phyloP scores from a whole-genome alignment of 768 basidiomycete genomes.

The Collybia mongolica region DNA sequence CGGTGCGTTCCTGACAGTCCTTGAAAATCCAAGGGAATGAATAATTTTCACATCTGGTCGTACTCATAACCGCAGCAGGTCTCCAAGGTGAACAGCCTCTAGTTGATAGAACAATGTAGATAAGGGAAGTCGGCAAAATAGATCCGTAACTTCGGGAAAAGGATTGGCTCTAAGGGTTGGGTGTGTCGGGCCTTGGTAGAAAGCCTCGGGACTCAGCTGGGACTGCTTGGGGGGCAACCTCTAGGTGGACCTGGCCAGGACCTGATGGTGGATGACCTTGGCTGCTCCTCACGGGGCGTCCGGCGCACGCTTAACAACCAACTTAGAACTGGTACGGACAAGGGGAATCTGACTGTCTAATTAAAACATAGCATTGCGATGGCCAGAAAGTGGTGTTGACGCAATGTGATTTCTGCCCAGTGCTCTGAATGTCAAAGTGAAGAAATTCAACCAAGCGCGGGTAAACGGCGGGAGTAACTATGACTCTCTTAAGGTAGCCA shows the following conservation, averaged over 20 bases:
- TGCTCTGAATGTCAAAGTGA: conserved; percentile 81
- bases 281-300: conserved; percentile 58
- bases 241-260: conserved; percentile 35
- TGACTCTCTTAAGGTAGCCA: conserved; percentile 84
- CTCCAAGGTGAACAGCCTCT: conserved; percentile 85
- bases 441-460: conserved; percentile 79
- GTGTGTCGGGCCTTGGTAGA: conserved; percentile 42
- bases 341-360: conserved; percentile 85
- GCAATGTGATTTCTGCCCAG: conserved; percentile 82
- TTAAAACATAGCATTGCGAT: conserved; percentile 84
- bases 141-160: conserved; percentile 79
- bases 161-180: conserved; percentile 62
- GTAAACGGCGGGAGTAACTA: conserved; percentile 79
- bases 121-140: conserved; percentile 78
- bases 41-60: conserved; percentile 69
- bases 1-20: conserved; percentile 68
- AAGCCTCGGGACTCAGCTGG: conserved; percentile 26
- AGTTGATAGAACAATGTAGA: conserved; percentile 80
- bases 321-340: conserved; percentile 80
- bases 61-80: conserved; percentile 85
- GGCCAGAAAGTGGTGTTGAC: conserved; percentile 76
- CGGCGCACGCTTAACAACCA: conserved; percentile 61
- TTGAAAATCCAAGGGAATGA: conserved; percentile 77
- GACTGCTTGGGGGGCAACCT: conserved; percentile 29
- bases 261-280: conserved; percentile 35